Evolutionary conservation across 352 stramenopile species (phyloP).

Genomic region (Phytopythium kandeliae): DNA sequence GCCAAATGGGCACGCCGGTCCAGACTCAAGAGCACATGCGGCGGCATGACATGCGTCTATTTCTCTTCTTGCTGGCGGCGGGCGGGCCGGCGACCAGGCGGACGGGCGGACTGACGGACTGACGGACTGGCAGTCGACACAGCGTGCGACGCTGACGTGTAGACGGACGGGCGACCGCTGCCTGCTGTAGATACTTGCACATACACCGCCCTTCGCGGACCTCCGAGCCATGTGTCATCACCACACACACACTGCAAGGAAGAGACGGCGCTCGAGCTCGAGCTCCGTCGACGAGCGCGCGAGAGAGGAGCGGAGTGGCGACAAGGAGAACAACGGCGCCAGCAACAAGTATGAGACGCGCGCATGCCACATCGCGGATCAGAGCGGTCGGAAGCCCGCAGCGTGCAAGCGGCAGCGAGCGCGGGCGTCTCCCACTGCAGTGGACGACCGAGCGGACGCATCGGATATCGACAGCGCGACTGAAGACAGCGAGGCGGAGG

Average conservation of each 20-base stretch:
- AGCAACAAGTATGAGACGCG: not conserved
- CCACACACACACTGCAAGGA: not conserved
- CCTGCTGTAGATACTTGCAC: not conserved
- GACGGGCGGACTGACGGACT: too few relatives aligned
- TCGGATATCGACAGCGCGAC: not conserved
- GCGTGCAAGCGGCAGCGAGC: constrained; percentile 8
- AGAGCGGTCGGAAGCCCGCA: not conserved
- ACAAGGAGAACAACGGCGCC: constrained; percentile 2
- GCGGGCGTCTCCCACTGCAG: constrained; percentile 10
- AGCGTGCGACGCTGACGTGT: too few relatives aligned
- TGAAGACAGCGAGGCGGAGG: constrained; percentile 4
- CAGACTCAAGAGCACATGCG: too few relatives aligned
- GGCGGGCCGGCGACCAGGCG: too few relatives aligned
- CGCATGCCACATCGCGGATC: not conserved
- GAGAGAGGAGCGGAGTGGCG: not conserved
- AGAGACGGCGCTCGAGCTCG: constrained; percentile 1
- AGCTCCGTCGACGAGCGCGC: not conserved
- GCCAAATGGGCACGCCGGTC: constrained; percentile 20
- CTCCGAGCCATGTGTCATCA: constrained; percentile 10
- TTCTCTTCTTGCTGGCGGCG: too few relatives aligned
- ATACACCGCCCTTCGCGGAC: too few relatives aligned
- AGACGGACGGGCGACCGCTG: not conserved
- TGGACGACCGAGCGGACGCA: constrained; percentile 2
- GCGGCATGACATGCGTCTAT: not conserved
- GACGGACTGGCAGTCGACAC: too few relatives aligned